Conservation (phyloP, 202 grass and related monocot species). For the Sporobolus alterniflorus region DNA sequence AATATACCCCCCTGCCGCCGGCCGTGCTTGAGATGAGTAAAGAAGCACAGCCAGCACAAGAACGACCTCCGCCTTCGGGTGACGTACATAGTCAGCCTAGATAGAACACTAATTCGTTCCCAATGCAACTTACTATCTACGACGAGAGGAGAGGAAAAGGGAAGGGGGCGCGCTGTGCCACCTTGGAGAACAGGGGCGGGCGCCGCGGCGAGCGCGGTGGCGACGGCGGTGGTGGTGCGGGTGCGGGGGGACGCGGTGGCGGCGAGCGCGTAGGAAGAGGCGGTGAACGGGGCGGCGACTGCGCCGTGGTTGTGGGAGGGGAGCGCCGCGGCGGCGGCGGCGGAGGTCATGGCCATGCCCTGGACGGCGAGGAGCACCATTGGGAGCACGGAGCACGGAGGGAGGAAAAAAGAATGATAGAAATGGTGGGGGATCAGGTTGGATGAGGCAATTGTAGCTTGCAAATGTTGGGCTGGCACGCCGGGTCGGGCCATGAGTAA, state of each 20-base stretch:
- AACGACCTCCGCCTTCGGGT: background rate
- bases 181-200: conserved; percentile 21
- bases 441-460: conserved; percentile 8
- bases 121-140: background rate
- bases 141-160: background rate
- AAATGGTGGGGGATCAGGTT: background rate
- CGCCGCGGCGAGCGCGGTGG: conserved; percentile 16
- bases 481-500: too few relatives aligned
- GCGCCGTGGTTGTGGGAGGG: conserved; percentile 35
- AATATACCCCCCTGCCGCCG: background rate
- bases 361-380: conserved; percentile 59
- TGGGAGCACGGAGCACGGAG: background rate
- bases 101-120: background rate
- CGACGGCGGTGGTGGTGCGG: conserved; percentile 1
- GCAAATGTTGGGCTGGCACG: too few relatives aligned
- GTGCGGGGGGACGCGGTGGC: conserved; percentile 20
- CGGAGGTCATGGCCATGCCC: conserved; percentile 38
- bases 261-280: conserved; percentile 32
- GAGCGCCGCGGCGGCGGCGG: conserved; percentile 1
- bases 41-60: too few relatives aligned
- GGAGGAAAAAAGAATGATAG: background rate
- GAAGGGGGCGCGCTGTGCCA: background rate
- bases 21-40: background rate
- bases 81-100: background rate
- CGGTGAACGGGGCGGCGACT: background rate